Percentiles rank a stretch among this genome's conserved stretches.
These are phyloP conservation scores for Sphaceloma murrayae DNA, from an alignment of 2,329 filamentous ascomycete species.

Conservation along the genomic window DNA sequence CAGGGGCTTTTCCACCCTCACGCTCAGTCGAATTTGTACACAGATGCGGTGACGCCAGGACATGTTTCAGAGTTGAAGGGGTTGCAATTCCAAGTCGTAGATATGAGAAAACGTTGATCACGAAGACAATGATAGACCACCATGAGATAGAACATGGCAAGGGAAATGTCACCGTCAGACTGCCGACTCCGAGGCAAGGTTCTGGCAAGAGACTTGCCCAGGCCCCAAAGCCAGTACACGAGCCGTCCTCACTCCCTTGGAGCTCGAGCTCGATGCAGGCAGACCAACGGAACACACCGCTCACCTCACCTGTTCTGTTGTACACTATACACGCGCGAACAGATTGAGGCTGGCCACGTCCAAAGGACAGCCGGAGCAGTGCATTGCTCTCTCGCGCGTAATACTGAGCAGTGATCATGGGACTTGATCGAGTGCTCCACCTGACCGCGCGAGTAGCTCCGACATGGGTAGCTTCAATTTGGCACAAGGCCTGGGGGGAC, in stretches of 20 bases:
- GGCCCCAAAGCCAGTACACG: neutral
- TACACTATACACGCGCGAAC: neutral
- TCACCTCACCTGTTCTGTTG: conserved; percentile 5
- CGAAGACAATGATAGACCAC: neutral
- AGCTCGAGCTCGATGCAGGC: conserved; percentile 10
- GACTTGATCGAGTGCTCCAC: conserved; percentile 45
- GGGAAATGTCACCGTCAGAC: conserved; percentile 16
- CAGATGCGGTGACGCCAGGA: conserved; percentile 52
- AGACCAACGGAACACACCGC: neutral
- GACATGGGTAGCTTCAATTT: conserved; percentile 15
- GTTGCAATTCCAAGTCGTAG: conserved; percentile 54
- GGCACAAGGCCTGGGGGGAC: conserved; percentile 8
- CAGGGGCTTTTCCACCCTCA: conserved; percentile 78
- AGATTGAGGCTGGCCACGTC: conserved; percentile 8
- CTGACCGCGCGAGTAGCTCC: conserved; percentile 36
- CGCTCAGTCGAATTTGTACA: conserved; percentile 62
- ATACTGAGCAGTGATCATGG: conserved; percentile 47
- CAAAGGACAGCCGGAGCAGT: conserved; percentile 8
- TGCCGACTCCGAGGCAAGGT: neutral
- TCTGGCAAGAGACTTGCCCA: neutral
- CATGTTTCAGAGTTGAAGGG: conserved; percentile 51
- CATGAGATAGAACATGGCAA: neutral
- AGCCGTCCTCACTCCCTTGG: conserved; percentile 13
- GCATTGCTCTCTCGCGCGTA: conserved; percentile 40
- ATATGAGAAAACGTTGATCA: conserved; percentile 40